These are phyloP conservation scores for Cyclocybe cylindracea DNA, from an alignment of 768 basidiomycete genomes.

Conservation along the genomic window DNA sequence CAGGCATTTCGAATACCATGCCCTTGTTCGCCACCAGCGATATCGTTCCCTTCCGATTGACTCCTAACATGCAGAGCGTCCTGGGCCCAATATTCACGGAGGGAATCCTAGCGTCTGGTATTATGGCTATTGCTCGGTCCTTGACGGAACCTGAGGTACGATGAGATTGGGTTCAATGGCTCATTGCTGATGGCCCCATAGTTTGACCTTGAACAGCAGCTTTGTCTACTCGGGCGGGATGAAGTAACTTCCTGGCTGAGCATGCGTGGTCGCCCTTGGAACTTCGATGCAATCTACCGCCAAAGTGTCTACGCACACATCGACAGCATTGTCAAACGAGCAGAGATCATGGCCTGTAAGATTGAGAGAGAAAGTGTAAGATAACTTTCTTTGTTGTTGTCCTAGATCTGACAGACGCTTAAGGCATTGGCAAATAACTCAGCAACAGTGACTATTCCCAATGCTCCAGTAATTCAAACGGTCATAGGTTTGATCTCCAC, in stretches of 20 bases:
- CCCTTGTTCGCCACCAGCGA: constrained; percentile 80
- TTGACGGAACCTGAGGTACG: constrained; percentile 90
- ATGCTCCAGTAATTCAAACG: constrained; percentile 72
- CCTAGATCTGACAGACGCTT: neutral
- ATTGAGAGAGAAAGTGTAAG: constrained; percentile 79
- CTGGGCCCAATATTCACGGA: constrained; percentile 88
- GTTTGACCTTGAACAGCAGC: constrained; percentile 91
- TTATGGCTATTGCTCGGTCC: constrained; percentile 89
- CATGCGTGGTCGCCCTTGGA: constrained; percentile 57
- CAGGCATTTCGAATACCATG: constrained; percentile 43
- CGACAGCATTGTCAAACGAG: constrained; percentile 76
- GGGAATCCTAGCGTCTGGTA: constrained; percentile 81
- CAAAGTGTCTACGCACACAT: constrained; percentile 53
- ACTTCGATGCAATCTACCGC: constrained; percentile 60
- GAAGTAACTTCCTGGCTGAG: constrained; percentile 82
- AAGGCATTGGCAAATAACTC: constrained; percentile 29
- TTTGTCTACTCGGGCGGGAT: constrained; percentile 90
- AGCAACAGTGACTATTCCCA: constrained; percentile 34
- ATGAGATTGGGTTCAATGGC: neutral
- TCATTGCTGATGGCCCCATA: constrained; percentile 26
- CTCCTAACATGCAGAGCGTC: constrained; percentile 95
- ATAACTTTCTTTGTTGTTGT: neutral
- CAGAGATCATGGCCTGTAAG: constrained; percentile 85
- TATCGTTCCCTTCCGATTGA: constrained; percentile 94
- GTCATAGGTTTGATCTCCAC: constrained; percentile 80